phyloP scores from a whole-genome alignment of 192 early-diverging fungal species.

The Coemansia sp. region DNA sequence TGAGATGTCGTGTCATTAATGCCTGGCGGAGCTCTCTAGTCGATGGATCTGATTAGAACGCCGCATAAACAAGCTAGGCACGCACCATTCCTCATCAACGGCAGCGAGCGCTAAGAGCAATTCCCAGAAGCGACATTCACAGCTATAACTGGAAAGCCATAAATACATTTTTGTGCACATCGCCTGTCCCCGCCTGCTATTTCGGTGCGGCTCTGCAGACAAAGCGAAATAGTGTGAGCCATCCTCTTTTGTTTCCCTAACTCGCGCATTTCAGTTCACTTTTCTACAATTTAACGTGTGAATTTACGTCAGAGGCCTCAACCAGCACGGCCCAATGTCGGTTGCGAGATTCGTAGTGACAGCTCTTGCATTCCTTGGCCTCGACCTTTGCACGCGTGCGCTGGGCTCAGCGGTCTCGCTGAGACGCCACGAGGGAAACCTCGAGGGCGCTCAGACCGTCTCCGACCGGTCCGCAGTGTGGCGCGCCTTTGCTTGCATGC shows the following conservation, averaged over 20 bases:
- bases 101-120: too few species aligned
- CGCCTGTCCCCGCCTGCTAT: too few species aligned
- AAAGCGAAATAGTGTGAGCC: background rate
- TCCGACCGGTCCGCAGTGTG: slow-evolving; percentile 30
- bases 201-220: too few species aligned
- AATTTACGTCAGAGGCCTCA: background rate
- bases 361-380: background rate
- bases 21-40: too few species aligned
- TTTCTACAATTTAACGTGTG: background rate
- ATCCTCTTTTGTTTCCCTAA: background rate
- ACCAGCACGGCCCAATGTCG: background rate
- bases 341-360: background rate
- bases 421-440: slow-evolving; percentile 32
- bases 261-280: background rate
- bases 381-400: background rate
- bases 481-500: slow-evolving; percentile 49
- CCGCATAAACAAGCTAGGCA: too few species aligned
- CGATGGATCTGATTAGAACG: too few species aligned
- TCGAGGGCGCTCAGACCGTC: slow-evolving; percentile 29
- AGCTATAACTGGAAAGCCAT: background rate
- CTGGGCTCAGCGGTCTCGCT: background rate
- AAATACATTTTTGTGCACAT: too few species aligned
- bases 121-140: background rate
- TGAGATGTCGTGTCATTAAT: too few species aligned
- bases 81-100: too few species aligned